These are phyloP conservation scores for Suillus bovinus DNA, from an alignment of 768 basidiomycete genomes.

Conservation along the genomic window DNA sequence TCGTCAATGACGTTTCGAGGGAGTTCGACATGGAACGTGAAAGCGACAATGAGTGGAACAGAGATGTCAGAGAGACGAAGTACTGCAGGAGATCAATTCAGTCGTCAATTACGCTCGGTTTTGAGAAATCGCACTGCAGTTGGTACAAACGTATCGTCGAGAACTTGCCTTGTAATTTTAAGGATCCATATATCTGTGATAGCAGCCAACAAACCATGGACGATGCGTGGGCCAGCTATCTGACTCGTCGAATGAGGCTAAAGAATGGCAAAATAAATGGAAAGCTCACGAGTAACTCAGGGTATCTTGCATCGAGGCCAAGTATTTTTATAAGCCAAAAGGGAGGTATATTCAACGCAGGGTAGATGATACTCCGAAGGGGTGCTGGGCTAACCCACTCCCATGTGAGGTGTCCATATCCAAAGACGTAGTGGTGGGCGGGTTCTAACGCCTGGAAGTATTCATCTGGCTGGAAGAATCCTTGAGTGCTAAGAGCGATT, in stretches of 20 bases:
- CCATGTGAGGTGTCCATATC: slow-evolving; percentile 93
- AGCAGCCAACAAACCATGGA: slow-evolving; percentile 79
- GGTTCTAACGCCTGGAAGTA: slow-evolving; percentile 94
- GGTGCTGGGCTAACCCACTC: slow-evolving; percentile 80
- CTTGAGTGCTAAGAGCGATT: slow-evolving; percentile 70
- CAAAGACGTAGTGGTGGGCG: slow-evolving; percentile 86
- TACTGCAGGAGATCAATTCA: slow-evolving; percentile 44
- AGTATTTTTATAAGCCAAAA: slow-evolving; percentile 68
- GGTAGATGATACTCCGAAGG: slow-evolving; percentile 81
- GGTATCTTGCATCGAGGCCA: slow-evolving; percentile 48
- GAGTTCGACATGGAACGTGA: slow-evolving; percentile 93
- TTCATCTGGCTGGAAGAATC: slow-evolving; percentile 97
- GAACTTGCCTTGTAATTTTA: slow-evolving; percentile 53
- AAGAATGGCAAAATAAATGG: background rate
- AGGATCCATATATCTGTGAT: slow-evolving; percentile 77
- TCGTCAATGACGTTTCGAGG: slow-evolving; percentile 83
- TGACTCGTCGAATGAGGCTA: slow-evolving; percentile 30
- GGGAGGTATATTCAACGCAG: slow-evolving; percentile 74
- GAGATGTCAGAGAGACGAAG: slow-evolving; percentile 78
- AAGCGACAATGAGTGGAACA: slow-evolving; percentile 84
- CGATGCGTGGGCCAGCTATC: slow-evolving; percentile 72
- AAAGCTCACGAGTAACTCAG: slow-evolving; percentile 60
- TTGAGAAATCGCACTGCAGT: slow-evolving; percentile 55
- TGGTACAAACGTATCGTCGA: slow-evolving; percentile 58
- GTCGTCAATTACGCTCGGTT: background rate